Percentiles rank a stretch among this genome's conserved stretches.
Evolutionary conservation across 495 filamentous ascomycete genomes (phyloP).

Genomic region (Poronia punctata): DNA sequence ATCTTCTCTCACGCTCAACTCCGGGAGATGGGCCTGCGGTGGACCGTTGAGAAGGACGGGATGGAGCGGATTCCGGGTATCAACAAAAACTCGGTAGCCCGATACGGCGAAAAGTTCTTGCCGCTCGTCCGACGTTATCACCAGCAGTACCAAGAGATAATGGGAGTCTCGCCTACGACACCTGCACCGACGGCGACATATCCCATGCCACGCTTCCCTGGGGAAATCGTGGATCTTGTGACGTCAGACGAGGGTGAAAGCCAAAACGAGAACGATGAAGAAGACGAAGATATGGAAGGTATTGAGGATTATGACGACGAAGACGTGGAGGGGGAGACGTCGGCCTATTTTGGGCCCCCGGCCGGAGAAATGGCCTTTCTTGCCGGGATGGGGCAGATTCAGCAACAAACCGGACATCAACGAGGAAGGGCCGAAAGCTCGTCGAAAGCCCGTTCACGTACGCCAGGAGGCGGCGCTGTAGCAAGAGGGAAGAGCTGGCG

Average conservation of each 20-base stretch:
- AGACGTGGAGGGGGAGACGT: slow-evolving; percentile 30
- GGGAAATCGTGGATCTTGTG: slow-evolving; percentile 55
- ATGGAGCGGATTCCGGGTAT: slow-evolving; percentile 65
- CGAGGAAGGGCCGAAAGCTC: slow-evolving; percentile 6
- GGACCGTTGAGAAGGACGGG: slow-evolving; percentile 51
- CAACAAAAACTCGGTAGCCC: slow-evolving; percentile 58
- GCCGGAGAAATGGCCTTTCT: slow-evolving; percentile 25
- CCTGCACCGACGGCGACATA: too few relatives aligned
- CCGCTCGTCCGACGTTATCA: slow-evolving; percentile 53
- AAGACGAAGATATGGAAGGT: slow-evolving; percentile 35
- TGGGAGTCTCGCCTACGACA: slow-evolving; percentile 19
- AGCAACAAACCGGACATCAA: too few relatives aligned
- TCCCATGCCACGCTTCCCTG: slow-evolving; percentile 3
- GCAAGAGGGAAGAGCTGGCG: slow-evolving; percentile 11
- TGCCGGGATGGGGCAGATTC: too few relatives aligned
- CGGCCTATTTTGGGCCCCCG: slow-evolving; percentile 38
- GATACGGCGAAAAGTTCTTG: slow-evolving; percentile 62
- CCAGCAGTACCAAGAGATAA: slow-evolving; percentile 54
- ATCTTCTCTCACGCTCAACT: slow-evolving; percentile 71
- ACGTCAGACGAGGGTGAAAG: slow-evolving; percentile 59
- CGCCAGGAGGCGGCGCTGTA: slow-evolving; percentile 8
- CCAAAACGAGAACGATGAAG: slow-evolving; percentile 40
- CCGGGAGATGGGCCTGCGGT: slow-evolving; percentile 76
- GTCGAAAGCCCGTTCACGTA: slow-evolving; percentile 10
- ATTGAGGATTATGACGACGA: slow-evolving; percentile 37